Evolutionary conservation across 2,329 filamentous ascomycete genomes (phyloP).

Genomic region (Lasiodiplodia citricola): DNA sequence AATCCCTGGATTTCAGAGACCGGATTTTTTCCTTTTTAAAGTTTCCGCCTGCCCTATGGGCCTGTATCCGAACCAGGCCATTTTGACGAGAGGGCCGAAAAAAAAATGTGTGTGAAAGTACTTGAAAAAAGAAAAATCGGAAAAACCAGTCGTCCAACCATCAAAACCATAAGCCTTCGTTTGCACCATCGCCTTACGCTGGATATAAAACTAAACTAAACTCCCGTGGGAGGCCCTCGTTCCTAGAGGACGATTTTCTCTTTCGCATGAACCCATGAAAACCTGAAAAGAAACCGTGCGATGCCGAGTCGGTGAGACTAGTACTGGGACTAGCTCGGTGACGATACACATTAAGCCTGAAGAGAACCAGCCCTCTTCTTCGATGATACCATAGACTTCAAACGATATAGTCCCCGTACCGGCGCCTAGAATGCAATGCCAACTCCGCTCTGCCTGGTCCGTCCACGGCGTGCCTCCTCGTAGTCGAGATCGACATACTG

Average conservation of each 20-base stretch:
- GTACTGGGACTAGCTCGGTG: neutral
- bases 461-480: slow-evolving; percentile 1
- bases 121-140: neutral
- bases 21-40: no score
- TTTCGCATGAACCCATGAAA: neutral
- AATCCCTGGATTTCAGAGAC: neutral
- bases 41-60: no score
- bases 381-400: neutral
- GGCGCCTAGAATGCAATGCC: slow-evolving; percentile 4
- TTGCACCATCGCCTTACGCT: neutral
- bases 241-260: neutral
- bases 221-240: slow-evolving; percentile 1
- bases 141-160: slow-evolving; percentile 12
- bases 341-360: slow-evolving; percentile 4
- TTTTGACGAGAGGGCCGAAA: neutral
- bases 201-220: neutral
- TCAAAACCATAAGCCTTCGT: slow-evolving; percentile 3
- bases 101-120: neutral
- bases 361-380: neutral
- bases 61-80: no score
- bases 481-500: neutral
- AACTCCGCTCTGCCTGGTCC: neutral
- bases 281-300: slow-evolving; percentile 1
- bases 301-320: slow-evolving; percentile 1
- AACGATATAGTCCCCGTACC: neutral